phyloP scores from a whole-genome alignment of 768 basidiomycete species.

The Trametes cubensis region DNA sequence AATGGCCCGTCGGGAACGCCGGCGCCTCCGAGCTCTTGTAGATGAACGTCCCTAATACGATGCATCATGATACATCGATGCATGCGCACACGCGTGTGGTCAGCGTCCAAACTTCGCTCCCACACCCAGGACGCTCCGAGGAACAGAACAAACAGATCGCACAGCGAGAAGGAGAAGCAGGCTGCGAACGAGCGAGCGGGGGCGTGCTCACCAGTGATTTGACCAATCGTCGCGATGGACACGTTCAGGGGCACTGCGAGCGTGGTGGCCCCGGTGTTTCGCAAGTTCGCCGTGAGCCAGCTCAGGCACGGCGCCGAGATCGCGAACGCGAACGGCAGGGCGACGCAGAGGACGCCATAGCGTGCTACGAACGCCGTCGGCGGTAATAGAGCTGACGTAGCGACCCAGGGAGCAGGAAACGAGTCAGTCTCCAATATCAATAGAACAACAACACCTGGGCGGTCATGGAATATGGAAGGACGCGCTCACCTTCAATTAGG shows the following conservation, averaged over 20 bases:
- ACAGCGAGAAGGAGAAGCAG: background rate
- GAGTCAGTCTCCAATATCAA: background rate
- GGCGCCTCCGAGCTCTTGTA: conserved; percentile 36
- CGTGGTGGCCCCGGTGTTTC: conserved; percentile 35
- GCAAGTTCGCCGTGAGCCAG: conserved; percentile 41
- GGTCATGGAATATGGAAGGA: background rate
- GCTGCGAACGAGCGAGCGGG: background rate
- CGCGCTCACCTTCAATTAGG: conserved; percentile 26
- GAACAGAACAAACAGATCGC: background rate
- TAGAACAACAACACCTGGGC: background rate
- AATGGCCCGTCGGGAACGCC: conserved; percentile 41
- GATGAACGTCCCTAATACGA: conserved; percentile 29
- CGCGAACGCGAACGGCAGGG: conserved; percentile 37
- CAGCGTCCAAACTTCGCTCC: background rate
- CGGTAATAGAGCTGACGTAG: conserved; percentile 25
- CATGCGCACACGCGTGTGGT: background rate
- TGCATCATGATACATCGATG: background rate
- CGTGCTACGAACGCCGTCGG: conserved; percentile 32
- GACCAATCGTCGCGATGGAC: conserved; percentile 39
- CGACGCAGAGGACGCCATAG: conserved; percentile 39
- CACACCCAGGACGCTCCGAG: too few relatives aligned
- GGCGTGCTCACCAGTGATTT: conserved; percentile 34
- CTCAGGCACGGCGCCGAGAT: conserved; percentile 39
- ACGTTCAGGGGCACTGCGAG: conserved; percentile 39
- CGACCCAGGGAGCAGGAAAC: background rate